These are phyloP conservation scores for Erysimum pusillum DNA, from an alignment of 441 rosid genomes.

Conservation along the genomic window DNA sequence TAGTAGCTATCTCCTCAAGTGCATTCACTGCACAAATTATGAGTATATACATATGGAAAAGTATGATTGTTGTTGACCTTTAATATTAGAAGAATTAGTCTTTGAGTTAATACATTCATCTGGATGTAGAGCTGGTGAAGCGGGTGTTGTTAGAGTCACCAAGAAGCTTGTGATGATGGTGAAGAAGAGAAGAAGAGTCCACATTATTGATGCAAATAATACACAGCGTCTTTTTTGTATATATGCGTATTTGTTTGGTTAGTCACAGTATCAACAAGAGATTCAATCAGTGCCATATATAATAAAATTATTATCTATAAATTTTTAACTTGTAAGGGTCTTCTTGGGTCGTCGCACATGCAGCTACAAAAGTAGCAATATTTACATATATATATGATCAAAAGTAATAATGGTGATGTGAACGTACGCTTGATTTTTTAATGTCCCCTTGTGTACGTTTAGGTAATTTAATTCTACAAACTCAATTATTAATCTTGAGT, in stretches of 20 bases:
- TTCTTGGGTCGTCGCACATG: neutral
- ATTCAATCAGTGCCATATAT: neutral
- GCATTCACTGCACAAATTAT: constrained; percentile 24
- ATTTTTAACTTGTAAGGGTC: neutral
- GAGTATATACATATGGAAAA: too few relatives aligned
- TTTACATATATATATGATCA: too few relatives aligned
- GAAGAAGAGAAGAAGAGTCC: neutral
- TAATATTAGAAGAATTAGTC: too few relatives aligned
- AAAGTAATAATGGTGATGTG: too few relatives aligned
- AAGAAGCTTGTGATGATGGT: constrained; percentile 19
- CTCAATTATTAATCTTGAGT: too few relatives aligned
- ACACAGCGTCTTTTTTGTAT: neutral
- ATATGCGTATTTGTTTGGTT: neutral
- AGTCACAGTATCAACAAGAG: neutral
- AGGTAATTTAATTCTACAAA: too few relatives aligned
- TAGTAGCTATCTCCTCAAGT: constrained; percentile 42
- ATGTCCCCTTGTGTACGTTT: too few relatives aligned
- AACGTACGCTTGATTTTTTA: too few relatives aligned
- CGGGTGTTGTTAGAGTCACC: neutral
- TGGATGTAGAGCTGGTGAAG: too few relatives aligned
- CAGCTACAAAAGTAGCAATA: too few relatives aligned
- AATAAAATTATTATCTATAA: neutral
- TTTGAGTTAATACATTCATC: too few relatives aligned
- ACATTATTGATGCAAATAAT: neutral
- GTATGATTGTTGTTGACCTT: too few relatives aligned